Evolutionary conservation across 495 filamentous ascomycete genomes (phyloP).

Genomic region (Aspergillus saccharolyticus): DNA sequence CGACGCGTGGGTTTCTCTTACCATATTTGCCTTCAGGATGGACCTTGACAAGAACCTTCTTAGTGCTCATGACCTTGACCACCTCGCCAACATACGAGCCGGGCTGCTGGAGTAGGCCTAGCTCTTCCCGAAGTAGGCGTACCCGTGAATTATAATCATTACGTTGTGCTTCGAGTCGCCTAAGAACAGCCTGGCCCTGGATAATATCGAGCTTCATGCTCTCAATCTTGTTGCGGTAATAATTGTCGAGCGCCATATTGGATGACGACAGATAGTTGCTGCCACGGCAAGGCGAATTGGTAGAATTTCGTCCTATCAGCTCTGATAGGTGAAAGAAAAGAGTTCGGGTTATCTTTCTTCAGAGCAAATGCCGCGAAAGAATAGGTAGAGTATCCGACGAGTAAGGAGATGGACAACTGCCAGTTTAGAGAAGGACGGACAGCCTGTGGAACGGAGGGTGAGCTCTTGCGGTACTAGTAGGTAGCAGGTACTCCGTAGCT

Average conservation of each 20-base stretch:
- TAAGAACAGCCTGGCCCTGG: slow-evolving; percentile 90
- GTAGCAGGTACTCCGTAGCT: not conserved
- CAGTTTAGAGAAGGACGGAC: too few species aligned
- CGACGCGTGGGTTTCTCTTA: slow-evolving; percentile 40
- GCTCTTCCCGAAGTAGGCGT: slow-evolving; percentile 89
- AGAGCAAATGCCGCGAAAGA: too few species aligned
- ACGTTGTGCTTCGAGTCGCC: slow-evolving; percentile 92
- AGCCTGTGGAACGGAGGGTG: not conserved
- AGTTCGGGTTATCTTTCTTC: not conserved
- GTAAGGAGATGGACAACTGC: too few species aligned
- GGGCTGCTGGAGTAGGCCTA: slow-evolving; percentile 92
- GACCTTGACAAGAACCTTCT: slow-evolving; percentile 98
- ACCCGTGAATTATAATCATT: slow-evolving; percentile 99
- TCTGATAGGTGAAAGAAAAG: not conserved
- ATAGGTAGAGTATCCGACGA: not conserved
- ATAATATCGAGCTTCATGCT: slow-evolving; percentile 99
- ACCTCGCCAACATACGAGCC: slow-evolving; percentile 98
- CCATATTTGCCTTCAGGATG: slow-evolving; percentile 99
- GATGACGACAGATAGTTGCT: slow-evolving; percentile 30
- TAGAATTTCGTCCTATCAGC: not conserved
- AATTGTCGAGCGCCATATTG: slow-evolving; percentile 96
- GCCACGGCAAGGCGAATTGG: not conserved
- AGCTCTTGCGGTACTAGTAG: not conserved
- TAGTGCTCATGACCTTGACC: slow-evolving; percentile 99
- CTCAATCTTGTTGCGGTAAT: slow-evolving; percentile 99